Evolutionary conservation across 768 basidiomycete species (phyloP), one percentile per base, ranked within the genome.

Genomic region (Trametes maxima): DNA sequence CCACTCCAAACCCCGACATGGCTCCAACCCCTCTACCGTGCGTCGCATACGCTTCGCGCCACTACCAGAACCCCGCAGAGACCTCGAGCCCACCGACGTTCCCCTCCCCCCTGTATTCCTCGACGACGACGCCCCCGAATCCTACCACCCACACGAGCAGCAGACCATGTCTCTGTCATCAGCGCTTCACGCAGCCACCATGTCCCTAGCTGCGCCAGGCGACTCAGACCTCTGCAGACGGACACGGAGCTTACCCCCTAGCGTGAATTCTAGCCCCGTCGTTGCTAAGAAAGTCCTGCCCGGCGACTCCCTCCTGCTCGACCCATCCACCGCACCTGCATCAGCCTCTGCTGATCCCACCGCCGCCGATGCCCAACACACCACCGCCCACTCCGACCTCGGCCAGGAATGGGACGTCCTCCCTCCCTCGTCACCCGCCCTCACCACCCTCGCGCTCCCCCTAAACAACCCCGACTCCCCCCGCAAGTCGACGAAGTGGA

Each of bases 1-100:
- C 33, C 44, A n/a, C 28, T 19, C 36, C 25, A 57, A 62, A 40
- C 54, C 58, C 21, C 68, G 62, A 51, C 39, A 50, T 25, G 62
- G 57, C 63, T 62, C 67, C 45, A 36, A 50, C 45, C 54, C 63
- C 37, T 25, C 49, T 60, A 59, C 66, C 5, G 63, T 68, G 10
- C 71, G 73, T 35, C 74, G 76, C 48, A 94, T 95, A 60, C 84
- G 90, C 62, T 95, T 95, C 64, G 93, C 94, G 0, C 94, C 94
- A 1, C 82, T 95, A 17, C 94, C 94, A 0, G 88, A 90, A 66
- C 89, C 90, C 1, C 79, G 84, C 22, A 79, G 84, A 52, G 79
- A 82, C 52, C 77, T 80, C 62, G 58, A 60, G 24, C 40, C 56
- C 21, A 73, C 74, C 52, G 78, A 80, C 65, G 62, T 75, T n/a